These are phyloP conservation scores for Fusarium nodosum DNA, from an alignment of 2,329 filamentous ascomycete genomes.

Conservation along the genomic window DNA sequence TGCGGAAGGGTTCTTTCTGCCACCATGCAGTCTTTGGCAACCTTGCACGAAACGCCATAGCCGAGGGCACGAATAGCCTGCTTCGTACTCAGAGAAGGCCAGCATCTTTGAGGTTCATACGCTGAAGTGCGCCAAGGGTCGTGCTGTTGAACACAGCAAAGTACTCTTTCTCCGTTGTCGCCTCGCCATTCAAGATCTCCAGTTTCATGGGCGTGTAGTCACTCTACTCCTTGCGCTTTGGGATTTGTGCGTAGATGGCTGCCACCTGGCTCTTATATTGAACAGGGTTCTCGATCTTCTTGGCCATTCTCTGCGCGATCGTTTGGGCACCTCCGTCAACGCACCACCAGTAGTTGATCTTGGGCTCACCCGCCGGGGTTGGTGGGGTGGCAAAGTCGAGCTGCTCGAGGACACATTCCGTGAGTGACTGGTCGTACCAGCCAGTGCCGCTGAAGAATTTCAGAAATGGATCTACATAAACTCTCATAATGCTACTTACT, in stretches of 20 bases:
- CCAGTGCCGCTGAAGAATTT: slow-evolving; percentile 32
- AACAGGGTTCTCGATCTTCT: slow-evolving; percentile 10
- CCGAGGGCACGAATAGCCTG: slow-evolving; percentile 51
- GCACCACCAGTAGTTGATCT: slow-evolving; percentile 39
- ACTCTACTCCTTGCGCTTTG: not conserved
- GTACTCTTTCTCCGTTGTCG: slow-evolving; percentile 23
- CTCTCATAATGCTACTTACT: slow-evolving; percentile 12
- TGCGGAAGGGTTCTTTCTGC: slow-evolving; percentile 22
- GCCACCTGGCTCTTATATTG: slow-evolving; percentile 31
- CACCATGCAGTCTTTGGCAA: slow-evolving; percentile 51
- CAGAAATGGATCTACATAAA: not conserved
- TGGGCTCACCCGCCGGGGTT: fast-evolving
- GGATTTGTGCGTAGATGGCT: slow-evolving; percentile 30
- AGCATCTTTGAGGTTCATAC: slow-evolving; percentile 45
- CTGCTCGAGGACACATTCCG: slow-evolving; percentile 37
- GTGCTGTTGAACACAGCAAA: slow-evolving; percentile 43
- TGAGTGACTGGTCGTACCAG: slow-evolving; percentile 44
- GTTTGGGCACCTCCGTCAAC: slow-evolving; percentile 36
- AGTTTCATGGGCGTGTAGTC: slow-evolving; percentile 22
- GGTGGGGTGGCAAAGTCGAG: slow-evolving; percentile 34
- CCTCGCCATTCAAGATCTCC: slow-evolving; percentile 3
- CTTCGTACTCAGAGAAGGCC: slow-evolving; percentile 49
- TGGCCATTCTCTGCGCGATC: slow-evolving; percentile 31
- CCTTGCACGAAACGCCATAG: slow-evolving; percentile 51
- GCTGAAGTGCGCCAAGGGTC: slow-evolving; percentile 29